Evolutionary conservation across 2,329 filamentous ascomycete genomes (phyloP).

Genomic region (Pseudogymnoascus sp.): DNA sequence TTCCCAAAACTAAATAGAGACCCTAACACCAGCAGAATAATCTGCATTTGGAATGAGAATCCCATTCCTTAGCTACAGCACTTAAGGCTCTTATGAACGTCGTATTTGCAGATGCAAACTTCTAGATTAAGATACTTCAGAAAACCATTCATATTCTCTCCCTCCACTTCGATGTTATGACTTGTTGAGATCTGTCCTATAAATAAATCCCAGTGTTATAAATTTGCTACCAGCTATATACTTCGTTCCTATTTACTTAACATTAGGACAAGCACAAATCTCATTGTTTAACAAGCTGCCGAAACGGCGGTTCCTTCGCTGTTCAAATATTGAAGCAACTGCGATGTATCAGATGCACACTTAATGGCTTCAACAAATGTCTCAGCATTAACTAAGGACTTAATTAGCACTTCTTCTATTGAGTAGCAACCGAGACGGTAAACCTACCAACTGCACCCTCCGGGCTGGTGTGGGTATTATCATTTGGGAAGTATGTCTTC

Average conservation of each 20-base stretch:
- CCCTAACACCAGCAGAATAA: not conserved
- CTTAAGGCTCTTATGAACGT: not conserved
- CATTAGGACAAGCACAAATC: not conserved
- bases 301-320: not conserved
- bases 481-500: conserved; percentile 23
- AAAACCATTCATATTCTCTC: not conserved
- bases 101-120: not conserved
- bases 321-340: not conserved
- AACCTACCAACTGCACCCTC: conserved; percentile 14
- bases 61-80: not conserved
- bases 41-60: too few relatives aligned
- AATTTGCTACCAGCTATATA: not conserved
- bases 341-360: conserved; percentile 15
- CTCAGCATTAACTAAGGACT: not conserved
- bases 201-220: not conserved
- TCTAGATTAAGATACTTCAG: not conserved
- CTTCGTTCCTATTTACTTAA: not conserved
- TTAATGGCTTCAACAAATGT: conserved; percentile 18
- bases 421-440: not conserved
- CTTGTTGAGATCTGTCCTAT: not conserved
- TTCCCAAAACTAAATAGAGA: not conserved
- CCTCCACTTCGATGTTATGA: not conserved
- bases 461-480: conserved; percentile 25
- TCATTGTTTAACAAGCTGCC: not conserved
- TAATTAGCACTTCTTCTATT: not conserved